Percentiles rank a stretch among this genome's conserved stretches.
phyloP scores from a whole-genome alignment of 192 early-diverging fungal species.

The Entomortierella beljakovae region DNA sequence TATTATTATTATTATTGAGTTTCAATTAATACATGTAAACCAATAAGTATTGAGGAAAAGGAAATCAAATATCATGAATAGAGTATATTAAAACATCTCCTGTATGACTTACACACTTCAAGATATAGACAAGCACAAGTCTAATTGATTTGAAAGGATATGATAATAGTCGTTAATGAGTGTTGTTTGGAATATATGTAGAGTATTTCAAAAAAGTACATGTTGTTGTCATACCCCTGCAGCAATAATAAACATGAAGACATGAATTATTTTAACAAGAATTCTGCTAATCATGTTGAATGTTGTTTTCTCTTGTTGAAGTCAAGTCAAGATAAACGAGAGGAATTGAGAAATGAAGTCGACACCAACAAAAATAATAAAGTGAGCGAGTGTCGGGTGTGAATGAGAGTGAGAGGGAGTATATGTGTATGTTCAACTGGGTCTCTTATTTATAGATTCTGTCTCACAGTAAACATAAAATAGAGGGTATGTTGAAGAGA shows the following conservation, averaged over 20 bases:
- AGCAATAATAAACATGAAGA: slow-evolving; percentile 28
- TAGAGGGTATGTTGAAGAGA: no score
- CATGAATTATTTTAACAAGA: slow-evolving; percentile 20
- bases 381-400: background rate
- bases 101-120: slow-evolving; percentile 27
- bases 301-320: no score
- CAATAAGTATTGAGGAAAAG: background rate
- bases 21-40: background rate
- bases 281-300: slow-evolving; percentile 31
- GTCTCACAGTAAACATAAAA: no score
- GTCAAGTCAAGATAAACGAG: slow-evolving; percentile 1
- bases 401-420: background rate
- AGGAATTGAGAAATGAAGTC: background rate
- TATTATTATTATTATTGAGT: slow-evolving; percentile 17
- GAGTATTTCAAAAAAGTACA: background rate
- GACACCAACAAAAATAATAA: background rate
- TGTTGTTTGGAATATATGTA: background rate
- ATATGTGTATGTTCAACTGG: no score
- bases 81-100: background rate
- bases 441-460: no score
- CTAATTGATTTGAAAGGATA: slow-evolving; percentile 5
- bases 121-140: slow-evolving; percentile 29
- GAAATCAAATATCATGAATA: background rate
- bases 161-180: background rate
- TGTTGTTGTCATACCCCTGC: slow-evolving; percentile 26